Percentiles rank a stretch among this genome's conserved stretches.
phyloP scores from a whole-genome alignment of 169 alveolate species.

The Plasmodium sp. region DNA sequence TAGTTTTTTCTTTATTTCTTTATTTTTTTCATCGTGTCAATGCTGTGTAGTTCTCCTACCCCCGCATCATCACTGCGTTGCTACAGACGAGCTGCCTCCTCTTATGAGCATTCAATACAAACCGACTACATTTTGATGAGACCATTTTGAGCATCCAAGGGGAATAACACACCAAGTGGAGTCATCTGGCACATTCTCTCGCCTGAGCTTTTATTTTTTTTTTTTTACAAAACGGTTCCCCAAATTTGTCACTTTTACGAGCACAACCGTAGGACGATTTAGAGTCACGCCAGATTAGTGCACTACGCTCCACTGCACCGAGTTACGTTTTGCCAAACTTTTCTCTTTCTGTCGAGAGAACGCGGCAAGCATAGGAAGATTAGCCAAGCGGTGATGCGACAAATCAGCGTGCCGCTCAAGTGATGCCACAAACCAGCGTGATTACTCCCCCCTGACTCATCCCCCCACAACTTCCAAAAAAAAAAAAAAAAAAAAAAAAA shows the following conservation, averaged over 20 bases:
- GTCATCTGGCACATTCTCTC: neutral
- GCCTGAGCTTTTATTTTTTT: neutral
- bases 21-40: neutral
- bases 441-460: neutral
- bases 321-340: neutral
- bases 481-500: slow-evolving; percentile 19
- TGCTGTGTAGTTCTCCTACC: neutral
- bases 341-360: neutral
- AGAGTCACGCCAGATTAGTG: neutral
- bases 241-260: neutral
- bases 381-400: neutral
- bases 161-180: neutral
- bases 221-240: neutral
- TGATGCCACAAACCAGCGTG: neutral
- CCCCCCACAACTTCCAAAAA: neutral
- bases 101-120: neutral
- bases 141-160: neutral
- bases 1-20: neutral
- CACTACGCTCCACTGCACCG: neutral
- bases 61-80: neutral
- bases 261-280: neutral
- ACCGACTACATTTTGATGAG: neutral
- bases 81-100: neutral
- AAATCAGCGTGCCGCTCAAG: neutral
- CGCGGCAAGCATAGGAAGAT: neutral